Conservation (phyloP, 129 eudicot species). For the carrot (Daucus carota) region DNA sequence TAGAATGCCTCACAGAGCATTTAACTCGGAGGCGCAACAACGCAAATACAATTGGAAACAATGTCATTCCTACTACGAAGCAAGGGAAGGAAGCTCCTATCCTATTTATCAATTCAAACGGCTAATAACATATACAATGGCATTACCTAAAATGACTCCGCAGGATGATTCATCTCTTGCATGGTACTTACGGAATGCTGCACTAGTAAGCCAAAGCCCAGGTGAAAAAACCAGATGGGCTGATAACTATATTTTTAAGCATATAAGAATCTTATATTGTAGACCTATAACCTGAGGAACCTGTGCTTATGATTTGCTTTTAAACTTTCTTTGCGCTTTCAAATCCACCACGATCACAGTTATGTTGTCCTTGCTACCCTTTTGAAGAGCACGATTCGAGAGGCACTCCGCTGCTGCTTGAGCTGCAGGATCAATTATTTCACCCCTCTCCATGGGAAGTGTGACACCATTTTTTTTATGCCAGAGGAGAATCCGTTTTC, state of each 20-base stretch:
- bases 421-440: constrained; percentile 72
- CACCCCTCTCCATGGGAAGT: constrained; percentile 45
- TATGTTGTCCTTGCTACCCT: constrained; percentile 85
- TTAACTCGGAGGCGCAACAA: constrained; percentile 27
- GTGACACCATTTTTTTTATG: constrained; percentile 57
- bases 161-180: background rate
- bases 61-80: constrained; percentile 9
- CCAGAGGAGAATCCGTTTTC: constrained; percentile 76
- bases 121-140: constrained; percentile 23
- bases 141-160: background rate
- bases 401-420: constrained; percentile 81
- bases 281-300: constrained; percentile 24
- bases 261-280: constrained; percentile 9
- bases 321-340: constrained; percentile 68
- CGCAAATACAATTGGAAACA: constrained; percentile 9
- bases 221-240: constrained; percentile 41
- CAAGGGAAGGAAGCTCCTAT: constrained; percentile 14
- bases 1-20: constrained; percentile 26
- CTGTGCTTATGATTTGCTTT: constrained; percentile 38
- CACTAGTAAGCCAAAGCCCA: constrained; percentile 22
- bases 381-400: constrained; percentile 72
- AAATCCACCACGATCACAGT: constrained; percentile 69
- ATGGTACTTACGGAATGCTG: constrained; percentile 12
- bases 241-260: constrained; percentile 4
- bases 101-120: constrained; percentile 25